Base-by-base conservation (phyloP, 495 filamentous ascomycete genomes). In the Lasiosphaeria ovina region DNA sequence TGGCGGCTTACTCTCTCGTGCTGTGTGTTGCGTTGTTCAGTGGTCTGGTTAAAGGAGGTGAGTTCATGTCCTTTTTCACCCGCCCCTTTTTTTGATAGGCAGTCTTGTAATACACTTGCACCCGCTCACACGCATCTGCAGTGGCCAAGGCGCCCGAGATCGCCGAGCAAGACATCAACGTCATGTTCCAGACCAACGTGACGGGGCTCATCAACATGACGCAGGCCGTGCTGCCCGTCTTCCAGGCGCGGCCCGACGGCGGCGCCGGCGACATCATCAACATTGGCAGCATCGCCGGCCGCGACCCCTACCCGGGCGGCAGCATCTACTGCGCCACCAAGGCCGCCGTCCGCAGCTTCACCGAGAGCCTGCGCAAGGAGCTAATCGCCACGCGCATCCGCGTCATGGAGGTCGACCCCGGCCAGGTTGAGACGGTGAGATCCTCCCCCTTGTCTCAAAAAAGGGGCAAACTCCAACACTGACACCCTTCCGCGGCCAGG, bases 301-400 rank as follows among this genome's bases (percentile, higher is more conserved):
- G 94, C 44, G 93, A 97, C 66, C 82, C 89, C 10, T 98, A 98
- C 75, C 78, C 86, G 4, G 92, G 95, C 49, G 94, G 94, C 32
- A 87, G 87, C 66, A 96, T 98, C 65, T 98, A 98, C 82, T 98
- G 94, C 74, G 92, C 94, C 3, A 93, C 90, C 51, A 98, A 98
- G 78, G 93, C 94, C 11, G 94, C 94, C 4, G 87, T 98, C 45
- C 86, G 89, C 51, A 87, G 81, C 56, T 98, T 97, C 77, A 95
- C 94, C 0, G 93, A 97, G 54, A 81, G 90, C 14, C 74, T 98
- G 66, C 82, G 94, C 66, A 91, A 88, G 77, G 94, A 98, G 80
- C 81, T 97, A 51, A 87, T 98, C 63, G 82, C 89, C 33, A 89
- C 91, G 5, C 80, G 93, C 49, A 93, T 98, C 53, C 77, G 94